These are phyloP conservation scores for Yamadazyma atlantica DNA, from an alignment of 1,139 yeast species.

Conservation along the genomic window DNA sequence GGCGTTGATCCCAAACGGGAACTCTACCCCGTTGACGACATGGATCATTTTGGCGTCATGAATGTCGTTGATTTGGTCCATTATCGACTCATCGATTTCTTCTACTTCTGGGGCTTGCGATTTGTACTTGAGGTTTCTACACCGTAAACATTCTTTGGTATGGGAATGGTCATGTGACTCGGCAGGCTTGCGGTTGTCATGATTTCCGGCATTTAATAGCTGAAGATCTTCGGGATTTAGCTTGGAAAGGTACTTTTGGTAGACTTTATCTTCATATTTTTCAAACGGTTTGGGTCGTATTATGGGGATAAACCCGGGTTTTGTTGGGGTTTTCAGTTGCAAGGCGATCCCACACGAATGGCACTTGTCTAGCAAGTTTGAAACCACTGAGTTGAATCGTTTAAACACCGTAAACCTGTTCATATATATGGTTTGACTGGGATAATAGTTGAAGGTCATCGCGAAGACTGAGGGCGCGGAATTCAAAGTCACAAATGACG, in stretches of 20 bases:
- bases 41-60: constrained; percentile 53
- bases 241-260: constrained; percentile 4
- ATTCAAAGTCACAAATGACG: no score
- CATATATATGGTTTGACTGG: no score
- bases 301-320: constrained; percentile 11
- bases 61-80: constrained; percentile 47
- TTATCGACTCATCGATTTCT: constrained; percentile 29
- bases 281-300: constrained; percentile 7
- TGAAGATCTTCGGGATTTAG: constrained; percentile 21
- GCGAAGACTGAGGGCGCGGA: no score
- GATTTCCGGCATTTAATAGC: constrained; percentile 6
- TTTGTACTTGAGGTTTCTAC: constrained; percentile 51
- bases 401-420: background rate
- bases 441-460: background rate
- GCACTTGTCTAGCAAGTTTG: constrained; percentile 9
- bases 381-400: constrained; percentile 4
- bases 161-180: constrained; percentile 3
- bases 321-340: constrained; percentile 9
- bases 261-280: constrained; percentile 9
- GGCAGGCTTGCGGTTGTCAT: background rate
- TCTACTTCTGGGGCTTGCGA: constrained; percentile 24
- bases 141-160: constrained; percentile 47
- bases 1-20: constrained; percentile 57
- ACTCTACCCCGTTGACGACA: constrained; percentile 65
- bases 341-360: constrained; percentile 13